Conservation (phyloP, 192 early-diverging fungal species). For the Dissophora globulifera region DNA sequence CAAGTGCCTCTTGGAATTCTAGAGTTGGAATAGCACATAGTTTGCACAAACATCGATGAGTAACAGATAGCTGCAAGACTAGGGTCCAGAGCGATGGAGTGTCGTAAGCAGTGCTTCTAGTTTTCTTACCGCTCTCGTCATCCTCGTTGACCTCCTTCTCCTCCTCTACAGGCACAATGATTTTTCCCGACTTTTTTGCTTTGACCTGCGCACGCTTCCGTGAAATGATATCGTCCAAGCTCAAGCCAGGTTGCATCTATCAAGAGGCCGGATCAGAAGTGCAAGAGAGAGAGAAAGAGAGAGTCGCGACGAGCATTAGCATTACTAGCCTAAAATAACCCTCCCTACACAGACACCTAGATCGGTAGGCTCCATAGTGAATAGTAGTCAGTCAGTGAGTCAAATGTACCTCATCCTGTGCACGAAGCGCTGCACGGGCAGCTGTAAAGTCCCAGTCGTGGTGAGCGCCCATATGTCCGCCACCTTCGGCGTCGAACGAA, state of each 20-base stretch:
- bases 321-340: too few species aligned
- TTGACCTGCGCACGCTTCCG: conserved; percentile 43
- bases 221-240: conserved; percentile 46
- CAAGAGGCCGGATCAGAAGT: neutral
- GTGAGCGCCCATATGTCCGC: conserved; percentile 63
- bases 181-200: conserved; percentile 54
- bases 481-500: conserved; percentile 81
- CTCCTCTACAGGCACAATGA: conserved; percentile 42
- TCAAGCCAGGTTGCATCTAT: conserved; percentile 48
- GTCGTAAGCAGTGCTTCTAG: conserved; percentile 48
- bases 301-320: too few species aligned
- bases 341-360: too few species aligned
- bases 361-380: too few species aligned
- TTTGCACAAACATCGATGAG: conserved; percentile 12
- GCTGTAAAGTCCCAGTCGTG: conserved; percentile 85
- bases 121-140: conserved; percentile 45
- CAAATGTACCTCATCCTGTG: conserved; percentile 56
- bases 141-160: conserved; percentile 44
- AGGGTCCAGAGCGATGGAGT: too few species aligned
- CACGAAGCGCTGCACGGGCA: conserved; percentile 78
- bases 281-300: too few species aligned
- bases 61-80: too few species aligned
- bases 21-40: conserved; percentile 23
- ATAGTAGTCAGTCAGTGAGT: neutral
- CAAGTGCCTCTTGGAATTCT: conserved; percentile 44